Percentiles rank a stretch among this genome's conserved stretches.
Evolutionary conservation across 163 green algal species (phyloP).

Genomic region (Prototheca cutis): DNA sequence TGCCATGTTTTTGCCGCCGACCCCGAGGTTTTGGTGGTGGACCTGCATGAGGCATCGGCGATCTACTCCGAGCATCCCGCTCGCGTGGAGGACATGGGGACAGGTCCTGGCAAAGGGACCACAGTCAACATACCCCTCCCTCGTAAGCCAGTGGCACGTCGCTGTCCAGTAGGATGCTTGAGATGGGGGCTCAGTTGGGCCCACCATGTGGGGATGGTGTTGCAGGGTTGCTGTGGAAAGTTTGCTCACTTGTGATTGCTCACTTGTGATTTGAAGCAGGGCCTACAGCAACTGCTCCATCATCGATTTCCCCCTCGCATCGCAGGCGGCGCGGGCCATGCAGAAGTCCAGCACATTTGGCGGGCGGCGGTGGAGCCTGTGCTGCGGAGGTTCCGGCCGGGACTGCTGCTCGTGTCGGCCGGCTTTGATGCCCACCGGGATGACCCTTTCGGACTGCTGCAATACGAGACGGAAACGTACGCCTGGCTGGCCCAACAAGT

Average conservation of each 20-base stretch:
- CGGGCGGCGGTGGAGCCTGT: slow-evolving; percentile 2
- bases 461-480: neutral
- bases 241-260: too few relatives aligned
- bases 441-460: slow-evolving; percentile 43
- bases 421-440: slow-evolving; percentile 79
- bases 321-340: slow-evolving; percentile 46
- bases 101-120: slow-evolving; percentile 30
- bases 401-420: slow-evolving; percentile 76
- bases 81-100: slow-evolving; percentile 31
- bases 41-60: slow-evolving; percentile 45
- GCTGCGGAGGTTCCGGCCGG: slow-evolving; percentile 52
- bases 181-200: too few relatives aligned
- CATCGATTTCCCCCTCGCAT: too few relatives aligned
- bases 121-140: slow-evolving; percentile 87
- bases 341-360: too few relatives aligned
- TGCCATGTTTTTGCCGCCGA: slow-evolving; percentile 52
- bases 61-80: slow-evolving; percentile 26
- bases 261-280: too few relatives aligned
- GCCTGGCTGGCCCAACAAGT: neutral
- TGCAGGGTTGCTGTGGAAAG: too few relatives aligned
- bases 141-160: too few relatives aligned
- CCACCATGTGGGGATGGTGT: too few relatives aligned
- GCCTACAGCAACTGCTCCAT: too few relatives aligned
- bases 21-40: slow-evolving; percentile 51
- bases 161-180: too few relatives aligned